A percentile compares a stretch with the other conserved stretches of the same genome.
Conservation (phyloP, 106 monocot species). For the Platanthera guangdongensis region DNA sequence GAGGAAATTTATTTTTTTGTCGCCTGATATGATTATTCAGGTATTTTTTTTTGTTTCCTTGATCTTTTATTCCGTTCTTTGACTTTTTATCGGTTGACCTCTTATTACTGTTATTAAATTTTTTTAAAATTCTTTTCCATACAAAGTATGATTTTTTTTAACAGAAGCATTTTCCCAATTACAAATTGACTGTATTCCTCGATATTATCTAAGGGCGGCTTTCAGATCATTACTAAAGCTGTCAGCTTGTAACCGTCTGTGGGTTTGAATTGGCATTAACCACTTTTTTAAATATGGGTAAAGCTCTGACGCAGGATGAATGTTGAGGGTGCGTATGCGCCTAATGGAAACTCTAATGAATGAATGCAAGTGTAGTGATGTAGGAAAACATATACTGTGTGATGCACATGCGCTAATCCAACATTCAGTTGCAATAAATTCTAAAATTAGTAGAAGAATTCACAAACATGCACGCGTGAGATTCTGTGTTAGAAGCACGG, state of each 20-base stretch:
- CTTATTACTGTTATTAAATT: background rate
- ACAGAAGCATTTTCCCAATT: background rate
- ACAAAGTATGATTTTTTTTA: background rate
- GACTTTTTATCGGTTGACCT: conserved; percentile 1
- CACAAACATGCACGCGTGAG: no score
- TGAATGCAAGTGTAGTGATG: no score
- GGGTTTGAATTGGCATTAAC: background rate
- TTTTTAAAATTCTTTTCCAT: background rate
- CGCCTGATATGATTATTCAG: conserved; percentile 51
- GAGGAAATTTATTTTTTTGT: conserved; percentile 53
- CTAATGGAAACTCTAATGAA: no score
- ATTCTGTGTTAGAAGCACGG: no score
- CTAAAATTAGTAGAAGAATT: no score
- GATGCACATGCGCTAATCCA: no score
- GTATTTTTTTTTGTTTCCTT: conserved; percentile 17
- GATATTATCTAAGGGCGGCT: background rate
- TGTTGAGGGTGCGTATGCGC: no score
- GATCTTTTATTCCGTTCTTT: background rate
- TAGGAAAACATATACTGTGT: no score
- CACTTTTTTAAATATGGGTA: background rate
- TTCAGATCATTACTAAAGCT: background rate
- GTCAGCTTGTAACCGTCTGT: background rate
- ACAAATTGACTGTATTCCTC: background rate
- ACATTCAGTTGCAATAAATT: no score
- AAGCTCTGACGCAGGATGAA: background rate